Conservation (phyloP, 2,329 filamentous ascomycete species). For the Botrytis tulipae region DNA sequence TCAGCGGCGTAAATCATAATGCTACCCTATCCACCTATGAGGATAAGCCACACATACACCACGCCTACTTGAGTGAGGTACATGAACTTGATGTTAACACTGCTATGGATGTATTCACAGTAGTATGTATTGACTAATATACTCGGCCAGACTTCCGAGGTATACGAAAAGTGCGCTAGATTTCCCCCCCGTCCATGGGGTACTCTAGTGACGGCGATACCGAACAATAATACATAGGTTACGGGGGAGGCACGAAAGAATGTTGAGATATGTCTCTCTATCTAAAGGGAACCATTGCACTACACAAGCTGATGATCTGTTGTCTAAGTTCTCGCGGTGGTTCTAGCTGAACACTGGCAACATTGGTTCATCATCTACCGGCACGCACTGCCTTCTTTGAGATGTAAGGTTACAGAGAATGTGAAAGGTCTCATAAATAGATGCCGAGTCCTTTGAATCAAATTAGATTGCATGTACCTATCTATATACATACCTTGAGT, state of each 20-base stretch:
- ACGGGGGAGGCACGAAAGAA: neutral
- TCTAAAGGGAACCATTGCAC: neutral
- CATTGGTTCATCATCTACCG: neutral
- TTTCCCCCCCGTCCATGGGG: neutral
- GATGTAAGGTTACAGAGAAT: neutral
- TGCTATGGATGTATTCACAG: neutral
- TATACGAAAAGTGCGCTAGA: neutral
- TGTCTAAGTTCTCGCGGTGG: neutral
- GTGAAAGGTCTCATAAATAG: neutral
- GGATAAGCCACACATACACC: conserved; percentile 6
- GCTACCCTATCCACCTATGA: conserved; percentile 6
- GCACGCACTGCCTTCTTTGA: neutral
- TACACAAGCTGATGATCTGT: neutral
- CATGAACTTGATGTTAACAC: conserved; percentile 1
- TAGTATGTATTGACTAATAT: neutral
- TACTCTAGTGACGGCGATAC: neutral
- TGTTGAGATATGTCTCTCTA: neutral
- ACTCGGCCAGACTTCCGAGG: neutral
- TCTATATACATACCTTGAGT: neutral
- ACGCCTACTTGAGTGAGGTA: conserved; percentile 3
- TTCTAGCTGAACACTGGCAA: neutral
- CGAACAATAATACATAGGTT: neutral
- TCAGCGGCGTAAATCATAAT: conserved; percentile 1
- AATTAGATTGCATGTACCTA: neutral
- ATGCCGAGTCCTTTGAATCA: neutral